Base-by-base conservation (phyloP, 1,284 basidiomycete species). In the Sporisorium sorghi region DNA sequence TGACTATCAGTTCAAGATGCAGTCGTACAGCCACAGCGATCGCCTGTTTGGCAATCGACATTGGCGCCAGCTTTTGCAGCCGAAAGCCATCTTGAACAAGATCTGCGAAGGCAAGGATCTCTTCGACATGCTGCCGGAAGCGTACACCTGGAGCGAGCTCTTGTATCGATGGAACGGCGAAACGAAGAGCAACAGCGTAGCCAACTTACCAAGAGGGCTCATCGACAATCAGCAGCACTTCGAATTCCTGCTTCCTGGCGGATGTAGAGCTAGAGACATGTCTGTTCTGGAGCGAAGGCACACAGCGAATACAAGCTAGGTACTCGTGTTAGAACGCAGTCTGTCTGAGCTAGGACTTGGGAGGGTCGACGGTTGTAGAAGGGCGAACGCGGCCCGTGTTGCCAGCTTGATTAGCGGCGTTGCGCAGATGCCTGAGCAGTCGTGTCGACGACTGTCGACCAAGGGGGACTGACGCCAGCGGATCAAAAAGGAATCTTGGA, bases 101-200 rank as follows among this genome's bases (percentile, higher is more conserved):
- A 88, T 91, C 52, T 91, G 90, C 76, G 82, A 84, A 42, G 90
- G 90, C 7, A 87, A 87, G 65, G 90, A 91, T 69, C 88, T 90
- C 23, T 91, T 90, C 78, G 66, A 58, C 47, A 72, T 72, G 60
- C 54, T 90, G 11, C 90, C 90, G 15, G 90, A 91, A 81, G 89
- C 88, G 0, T 90, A 89, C 79, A 87, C 87, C 48, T 85, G 86
- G 48, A 48, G 64, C 40, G 62, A 77, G 42, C 44, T 77, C 42
- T 53, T 66, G 26, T 17, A 47, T 48, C 58, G 67, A 47, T 76
- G 63, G 56, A 52, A 12, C 33, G 76, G 46, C 19, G 73, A 68
- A 58, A 68, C 44, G 9, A 84, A 86, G 56, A 62, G 40, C 52
- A 62, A 56, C 48, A 86, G 86, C 23, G 85, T 87, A 0, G 87